Evolutionary conservation across 441 rosid genomes (phyloP).

Genomic region (Sinapis alba): DNA sequence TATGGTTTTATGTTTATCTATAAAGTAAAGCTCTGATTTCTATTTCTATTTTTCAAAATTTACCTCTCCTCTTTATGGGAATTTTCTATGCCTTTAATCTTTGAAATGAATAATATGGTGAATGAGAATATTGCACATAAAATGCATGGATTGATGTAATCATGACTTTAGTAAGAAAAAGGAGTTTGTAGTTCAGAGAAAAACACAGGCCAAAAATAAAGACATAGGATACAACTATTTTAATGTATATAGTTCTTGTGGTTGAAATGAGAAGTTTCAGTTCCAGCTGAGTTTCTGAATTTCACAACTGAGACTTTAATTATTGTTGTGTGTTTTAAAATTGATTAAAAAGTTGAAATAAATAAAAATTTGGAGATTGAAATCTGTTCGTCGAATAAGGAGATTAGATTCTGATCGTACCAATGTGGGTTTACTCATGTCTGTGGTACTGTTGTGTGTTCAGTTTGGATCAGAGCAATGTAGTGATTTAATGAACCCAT

Average conservation of each 20-base stretch:
- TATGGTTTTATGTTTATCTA: slow-evolving; percentile 31
- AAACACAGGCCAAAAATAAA: slow-evolving; percentile 30
- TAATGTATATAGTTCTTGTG: slow-evolving; percentile 36
- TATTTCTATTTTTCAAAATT: neutral
- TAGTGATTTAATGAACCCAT: slow-evolving; percentile 43
- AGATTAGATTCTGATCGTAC: slow-evolving; percentile 45
- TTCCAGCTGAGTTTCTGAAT: slow-evolving; percentile 50
- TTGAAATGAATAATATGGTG: neutral
- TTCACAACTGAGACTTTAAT: slow-evolving; percentile 50
- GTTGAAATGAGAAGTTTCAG: slow-evolving; percentile 42
- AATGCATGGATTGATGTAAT: slow-evolving; percentile 1
- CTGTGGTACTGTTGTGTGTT: slow-evolving; percentile 42
- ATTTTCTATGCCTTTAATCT: neutral
- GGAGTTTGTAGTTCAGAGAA: neutral
- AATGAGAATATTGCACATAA: neutral
- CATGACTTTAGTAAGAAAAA: neutral
- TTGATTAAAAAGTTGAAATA: neutral
- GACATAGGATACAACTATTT: slow-evolving; percentile 39
- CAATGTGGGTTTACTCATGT: slow-evolving; percentile 44
- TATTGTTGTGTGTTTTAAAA: neutral
- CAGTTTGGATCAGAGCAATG: slow-evolving; percentile 50
- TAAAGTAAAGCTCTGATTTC: slow-evolving; percentile 28
- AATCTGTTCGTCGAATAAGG: slow-evolving; percentile 49
- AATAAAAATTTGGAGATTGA: slow-evolving; percentile 20
- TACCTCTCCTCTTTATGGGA: slow-evolving; percentile 2